A percentile compares a stretch with the other conserved stretches of the same genome.
These are phyloP conservation scores for Candida khao-thaluensis DNA, from an alignment of 805 yeast species.

Conservation along the genomic window DNA sequence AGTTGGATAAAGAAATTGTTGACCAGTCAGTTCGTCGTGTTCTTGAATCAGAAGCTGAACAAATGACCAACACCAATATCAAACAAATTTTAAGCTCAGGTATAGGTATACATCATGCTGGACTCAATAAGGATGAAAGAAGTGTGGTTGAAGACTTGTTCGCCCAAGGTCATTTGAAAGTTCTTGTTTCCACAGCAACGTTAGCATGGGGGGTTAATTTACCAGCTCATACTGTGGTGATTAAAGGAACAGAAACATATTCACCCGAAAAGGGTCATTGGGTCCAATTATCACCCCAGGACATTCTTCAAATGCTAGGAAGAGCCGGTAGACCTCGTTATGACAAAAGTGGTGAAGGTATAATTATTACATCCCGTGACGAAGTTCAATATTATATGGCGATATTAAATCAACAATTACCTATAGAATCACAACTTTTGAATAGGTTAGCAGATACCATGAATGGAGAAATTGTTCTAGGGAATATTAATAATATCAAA, in stretches of 20 bases:
- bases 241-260: conserved; percentile 91
- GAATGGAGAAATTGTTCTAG: conserved; percentile 85
- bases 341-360: conserved; percentile 91
- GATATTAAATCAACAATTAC: conserved; percentile 84
- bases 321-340: conserved; percentile 97
- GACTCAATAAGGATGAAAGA: conserved; percentile 70
- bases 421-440: conserved; percentile 87
- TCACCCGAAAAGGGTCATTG: conserved; percentile 88
- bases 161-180: conserved; percentile 83
- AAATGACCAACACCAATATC: conserved; percentile 51
- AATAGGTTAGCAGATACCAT: conserved; percentile 66
- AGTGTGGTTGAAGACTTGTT: conserved; percentile 79
- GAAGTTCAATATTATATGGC: conserved; percentile 89
- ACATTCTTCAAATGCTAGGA: conserved; percentile 94
- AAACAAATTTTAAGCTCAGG: conserved; percentile 66
- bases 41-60: conserved; percentile 59
- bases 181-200: conserved; percentile 87
- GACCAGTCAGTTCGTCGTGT: conserved; percentile 60
- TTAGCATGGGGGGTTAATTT: conserved; percentile 96
- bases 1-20: conserved; percentile 49
- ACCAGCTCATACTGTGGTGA: conserved; percentile 92
- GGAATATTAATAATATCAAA: conserved; percentile 54
- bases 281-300: conserved; percentile 93
- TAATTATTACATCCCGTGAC: conserved; percentile 82
- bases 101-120: conserved; percentile 92